These are phyloP conservation scores for Yamadazyma atmosphaerica DNA, from an alignment of 1,139 yeast species.

Conservation along the genomic window DNA sequence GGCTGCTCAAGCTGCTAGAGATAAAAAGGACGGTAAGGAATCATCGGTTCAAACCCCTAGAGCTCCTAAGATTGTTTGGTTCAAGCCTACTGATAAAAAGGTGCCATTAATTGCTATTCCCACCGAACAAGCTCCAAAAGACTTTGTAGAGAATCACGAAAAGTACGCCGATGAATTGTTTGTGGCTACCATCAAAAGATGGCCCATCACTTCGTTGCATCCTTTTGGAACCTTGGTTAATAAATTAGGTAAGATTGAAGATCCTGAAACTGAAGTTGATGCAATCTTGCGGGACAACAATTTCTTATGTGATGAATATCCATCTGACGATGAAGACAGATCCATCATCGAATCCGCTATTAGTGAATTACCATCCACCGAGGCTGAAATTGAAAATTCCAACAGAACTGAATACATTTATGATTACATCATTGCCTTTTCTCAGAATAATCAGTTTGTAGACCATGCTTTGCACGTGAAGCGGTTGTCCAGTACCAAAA, in stretches of 20 bases:
- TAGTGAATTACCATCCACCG: slow-evolving; percentile 39
- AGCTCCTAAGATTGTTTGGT: slow-evolving; percentile 96
- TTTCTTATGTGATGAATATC: slow-evolving; percentile 84
- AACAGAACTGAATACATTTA: slow-evolving; percentile 58
- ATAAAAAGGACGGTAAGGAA: slow-evolving; percentile 56
- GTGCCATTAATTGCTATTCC: slow-evolving; percentile 98
- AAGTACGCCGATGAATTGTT: slow-evolving; percentile 78
- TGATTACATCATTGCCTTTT: slow-evolving; percentile 67
- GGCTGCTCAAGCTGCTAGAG: slow-evolving; percentile 83
- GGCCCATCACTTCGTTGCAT: slow-evolving; percentile 98
- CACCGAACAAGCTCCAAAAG: slow-evolving; percentile 95
- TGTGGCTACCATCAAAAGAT: slow-evolving; percentile 93
- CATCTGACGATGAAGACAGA: slow-evolving; percentile 41
- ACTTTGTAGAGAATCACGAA: slow-evolving; percentile 91
- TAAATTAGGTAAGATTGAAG: slow-evolving; percentile 80
- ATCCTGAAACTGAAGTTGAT: slow-evolving; percentile 77
- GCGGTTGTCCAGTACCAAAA: slow-evolving; percentile 54
- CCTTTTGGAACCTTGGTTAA: slow-evolving; percentile 95
- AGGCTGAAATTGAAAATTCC: slow-evolving; percentile 32
- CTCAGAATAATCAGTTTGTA: slow-evolving; percentile 58
- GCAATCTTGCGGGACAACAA: slow-evolving; percentile 92
- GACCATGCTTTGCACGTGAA: slow-evolving; percentile 84
- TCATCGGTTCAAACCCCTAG: slow-evolving; percentile 50
- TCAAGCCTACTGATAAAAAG: slow-evolving; percentile 95
- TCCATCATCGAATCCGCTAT: slow-evolving; percentile 14